Conservation (phyloP, 768 basidiomycete genomes). For the Trametes cingulata region DNA sequence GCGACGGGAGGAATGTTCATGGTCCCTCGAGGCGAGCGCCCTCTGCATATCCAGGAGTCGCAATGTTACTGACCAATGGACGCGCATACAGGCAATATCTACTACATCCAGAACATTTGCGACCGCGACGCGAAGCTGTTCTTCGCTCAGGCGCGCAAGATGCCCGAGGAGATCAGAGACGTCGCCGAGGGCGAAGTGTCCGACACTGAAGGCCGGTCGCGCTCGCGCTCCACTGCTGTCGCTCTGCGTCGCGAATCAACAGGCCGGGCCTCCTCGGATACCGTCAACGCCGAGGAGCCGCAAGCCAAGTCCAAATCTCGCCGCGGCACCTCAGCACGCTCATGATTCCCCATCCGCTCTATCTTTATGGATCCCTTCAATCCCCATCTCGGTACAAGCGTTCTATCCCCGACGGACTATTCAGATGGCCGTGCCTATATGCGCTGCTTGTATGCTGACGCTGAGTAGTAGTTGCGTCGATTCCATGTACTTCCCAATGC, state of each 20-base stretch:
- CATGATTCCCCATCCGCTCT: background rate
- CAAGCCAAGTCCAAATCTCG: constrained; percentile 14
- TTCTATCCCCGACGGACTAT: background rate
- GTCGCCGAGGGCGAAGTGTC: constrained; percentile 3
- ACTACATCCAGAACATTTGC: constrained; percentile 86
- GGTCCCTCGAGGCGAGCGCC: constrained; percentile 76
- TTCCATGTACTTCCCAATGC: background rate
- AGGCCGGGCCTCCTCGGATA: constrained; percentile 20
- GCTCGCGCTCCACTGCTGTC: constrained; percentile 14
- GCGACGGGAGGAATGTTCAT: constrained; percentile 85
- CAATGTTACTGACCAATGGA: background rate
- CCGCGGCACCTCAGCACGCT: constrained; percentile 11
- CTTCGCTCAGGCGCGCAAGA: constrained; percentile 83
- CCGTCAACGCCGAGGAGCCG: constrained; percentile 13
- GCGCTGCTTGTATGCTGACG: background rate
- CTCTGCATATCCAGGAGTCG: background rate
- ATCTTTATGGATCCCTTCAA: background rate
- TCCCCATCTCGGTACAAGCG: background rate
- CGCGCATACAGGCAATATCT: constrained; percentile 72
- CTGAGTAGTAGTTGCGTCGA: background rate
- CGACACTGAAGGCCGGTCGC: constrained; percentile 1
- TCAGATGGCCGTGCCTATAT: background rate
- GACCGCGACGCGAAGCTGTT: constrained; percentile 81
- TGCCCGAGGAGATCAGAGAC: constrained; percentile 28
- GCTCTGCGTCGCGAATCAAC: constrained; percentile 11